These are phyloP conservation scores for Salix brachista DNA, from an alignment of 345 rosid genomes.

Conservation along the genomic window DNA sequence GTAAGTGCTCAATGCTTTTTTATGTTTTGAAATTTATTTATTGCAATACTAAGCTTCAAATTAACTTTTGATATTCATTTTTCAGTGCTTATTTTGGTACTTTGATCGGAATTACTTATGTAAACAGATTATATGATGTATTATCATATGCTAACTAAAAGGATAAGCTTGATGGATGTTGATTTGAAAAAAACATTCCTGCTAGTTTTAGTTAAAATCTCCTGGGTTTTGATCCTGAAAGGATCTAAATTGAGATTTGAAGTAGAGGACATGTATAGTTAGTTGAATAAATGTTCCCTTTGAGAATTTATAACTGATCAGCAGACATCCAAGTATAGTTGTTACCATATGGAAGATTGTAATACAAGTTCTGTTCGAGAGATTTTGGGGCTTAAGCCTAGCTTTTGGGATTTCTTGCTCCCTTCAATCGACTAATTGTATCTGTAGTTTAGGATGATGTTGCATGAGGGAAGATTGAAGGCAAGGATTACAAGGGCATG, in stretches of 20 bases:
- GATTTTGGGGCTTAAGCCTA: not conserved
- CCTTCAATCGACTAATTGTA: not conserved
- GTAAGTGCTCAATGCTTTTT: conserved; percentile 31
- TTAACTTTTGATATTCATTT: not conserved
- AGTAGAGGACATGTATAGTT: not conserved
- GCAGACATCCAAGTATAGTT: not conserved
- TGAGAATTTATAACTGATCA: not conserved
- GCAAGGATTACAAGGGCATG: not conserved
- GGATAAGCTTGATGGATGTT: not conserved
- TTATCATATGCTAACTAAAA: not conserved
- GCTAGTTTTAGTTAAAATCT: not conserved
- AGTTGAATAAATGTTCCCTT: not conserved
- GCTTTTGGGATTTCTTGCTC: not conserved
- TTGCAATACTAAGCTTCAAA: not conserved
- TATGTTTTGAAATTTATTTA: too few relatives aligned
- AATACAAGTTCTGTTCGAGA: not conserved
- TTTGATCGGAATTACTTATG: not conserved
- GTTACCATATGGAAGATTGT: not conserved
- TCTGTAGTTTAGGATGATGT: not conserved
- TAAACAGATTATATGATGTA: not conserved
- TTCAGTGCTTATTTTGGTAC: not conserved
- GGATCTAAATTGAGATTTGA: not conserved
- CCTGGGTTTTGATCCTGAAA: not conserved
- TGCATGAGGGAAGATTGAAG: not conserved
- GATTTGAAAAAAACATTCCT: not conserved